Base-by-base conservation (phyloP, 2,329 filamentous ascomycete genomes). In the Ophiostoma quercus region DNA sequence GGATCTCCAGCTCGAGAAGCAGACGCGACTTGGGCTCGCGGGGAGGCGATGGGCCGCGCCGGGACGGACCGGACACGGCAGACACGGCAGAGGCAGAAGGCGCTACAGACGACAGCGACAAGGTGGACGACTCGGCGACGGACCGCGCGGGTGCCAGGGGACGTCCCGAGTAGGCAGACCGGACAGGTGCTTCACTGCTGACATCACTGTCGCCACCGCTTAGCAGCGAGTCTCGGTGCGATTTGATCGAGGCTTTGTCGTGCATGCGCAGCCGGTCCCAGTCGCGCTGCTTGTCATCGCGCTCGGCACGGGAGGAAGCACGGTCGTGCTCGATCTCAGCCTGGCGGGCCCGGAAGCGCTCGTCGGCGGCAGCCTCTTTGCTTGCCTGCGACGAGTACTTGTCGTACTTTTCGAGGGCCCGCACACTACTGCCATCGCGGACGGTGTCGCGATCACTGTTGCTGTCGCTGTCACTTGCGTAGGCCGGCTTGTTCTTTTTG, bases 211-310 rank as follows among this genome's bases (percentile, higher is more conserved):
- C 34, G 3, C 34, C 62, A 29, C 34, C 62, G 19, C 57, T 19
- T 6, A 32, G n/a, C 3, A 62, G 25, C 57, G 57, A 29, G 57
- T 16, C 4, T 1, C 57, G 57, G 12, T 25, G 25, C 43, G 66
- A 32, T 67, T 34, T 32, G 39, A 71, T 47, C n/a, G 41, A 29
- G 14, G 57, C 51, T 67, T 71, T 71, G 68, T 73, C 72, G 68
- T 54, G 67, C 66, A 68, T 14, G 8, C 71, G 71, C 69, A 66
- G 41, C 5, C 14, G 41, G 14, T 72, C 71, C 71, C 71, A 72
- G 14, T 69, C 68, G 29, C 69, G 69, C 67, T 69, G 71, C 8
- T 67, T 66, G 34, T 57, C 51, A 3, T 66, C 69, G 32, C 66
- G n/a, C 1, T 37, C 67, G 25, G 41, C 51, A 19, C 37, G 16